A percentile compares a stretch with the other conserved stretches of the same genome.
Conservation (phyloP, 208 protist species). For the Leishmania tropica region DNA sequence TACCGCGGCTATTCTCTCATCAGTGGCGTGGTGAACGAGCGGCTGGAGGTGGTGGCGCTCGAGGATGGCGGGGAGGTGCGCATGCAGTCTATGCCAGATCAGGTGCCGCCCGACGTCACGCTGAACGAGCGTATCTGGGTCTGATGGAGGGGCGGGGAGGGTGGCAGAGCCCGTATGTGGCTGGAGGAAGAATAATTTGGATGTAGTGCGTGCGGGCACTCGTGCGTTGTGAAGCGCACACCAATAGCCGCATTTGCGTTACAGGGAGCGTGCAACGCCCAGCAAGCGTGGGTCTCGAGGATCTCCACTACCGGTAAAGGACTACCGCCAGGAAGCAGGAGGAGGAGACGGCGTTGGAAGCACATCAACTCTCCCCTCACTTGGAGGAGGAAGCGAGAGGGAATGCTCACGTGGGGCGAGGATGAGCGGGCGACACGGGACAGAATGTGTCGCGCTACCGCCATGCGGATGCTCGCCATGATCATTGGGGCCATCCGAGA, state of each 20-base stretch:
- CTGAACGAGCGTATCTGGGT: constrained; percentile 80
- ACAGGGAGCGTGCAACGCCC: background rate
- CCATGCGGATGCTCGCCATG: background rate
- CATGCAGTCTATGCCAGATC: constrained; percentile 21
- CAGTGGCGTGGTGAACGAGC: constrained; percentile 71
- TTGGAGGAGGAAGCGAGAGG: background rate
- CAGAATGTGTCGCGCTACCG: background rate
- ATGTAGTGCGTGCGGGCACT: background rate
- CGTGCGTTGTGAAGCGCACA: background rate
- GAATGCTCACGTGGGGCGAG: background rate
- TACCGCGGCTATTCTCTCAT: constrained; percentile 49
- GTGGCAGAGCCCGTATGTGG: background rate
- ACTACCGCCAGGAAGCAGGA: background rate
- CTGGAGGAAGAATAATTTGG: background rate
- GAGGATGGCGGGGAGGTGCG: constrained; percentile 52
- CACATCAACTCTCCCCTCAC: background rate
- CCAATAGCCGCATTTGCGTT: background rate
- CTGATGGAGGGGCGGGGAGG: constrained; percentile 15
- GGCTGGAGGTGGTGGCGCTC: constrained; percentile 71
- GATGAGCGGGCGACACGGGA: background rate
- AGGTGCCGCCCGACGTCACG: constrained; percentile 38
- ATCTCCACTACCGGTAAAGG: background rate
- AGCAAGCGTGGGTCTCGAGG: background rate
- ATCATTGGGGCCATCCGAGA: background rate
- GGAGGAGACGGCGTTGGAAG: background rate